phyloP scores from a whole-genome alignment of 2,329 filamentous ascomycete genomes.

The Pseudohalonectria lignicola region DNA sequence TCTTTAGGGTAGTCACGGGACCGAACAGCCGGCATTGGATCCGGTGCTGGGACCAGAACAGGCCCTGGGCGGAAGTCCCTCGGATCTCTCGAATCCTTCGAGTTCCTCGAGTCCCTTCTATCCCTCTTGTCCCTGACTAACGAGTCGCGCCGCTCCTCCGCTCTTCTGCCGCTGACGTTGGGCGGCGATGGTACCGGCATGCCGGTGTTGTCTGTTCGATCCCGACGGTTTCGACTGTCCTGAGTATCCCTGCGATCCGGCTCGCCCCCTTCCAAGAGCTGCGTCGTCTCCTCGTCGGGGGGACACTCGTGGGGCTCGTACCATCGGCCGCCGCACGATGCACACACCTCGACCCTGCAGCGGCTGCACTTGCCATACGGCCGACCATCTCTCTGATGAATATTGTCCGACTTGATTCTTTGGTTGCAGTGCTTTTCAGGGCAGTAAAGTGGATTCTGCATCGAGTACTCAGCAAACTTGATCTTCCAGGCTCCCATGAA shows the following conservation, averaged over 20 bases:
- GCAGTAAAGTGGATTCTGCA: conserved; percentile 68
- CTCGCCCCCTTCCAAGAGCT: conserved; percentile 53
- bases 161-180: too few species aligned
- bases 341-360: conserved; percentile 68
- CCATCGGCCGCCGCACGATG: conserved; percentile 61
- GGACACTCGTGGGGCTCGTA: conserved; percentile 62
- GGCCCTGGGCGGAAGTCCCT: background rate
- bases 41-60: background rate
- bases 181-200: too few species aligned
- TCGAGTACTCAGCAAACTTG: conserved; percentile 68
- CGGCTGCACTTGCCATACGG: conserved; percentile 58
- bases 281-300: conserved; percentile 54
- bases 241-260: conserved; percentile 62
- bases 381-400: conserved; percentile 47
- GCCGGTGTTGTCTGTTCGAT: too few species aligned
- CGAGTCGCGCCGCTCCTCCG: too few species aligned
- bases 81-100: too few species aligned
- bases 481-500: conserved; percentile 76
- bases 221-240: too few species aligned
- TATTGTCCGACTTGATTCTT: conserved; percentile 66
- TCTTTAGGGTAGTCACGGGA: too few species aligned
- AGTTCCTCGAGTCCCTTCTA: too few species aligned
- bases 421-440: conserved; percentile 61
- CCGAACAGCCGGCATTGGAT: too few species aligned
- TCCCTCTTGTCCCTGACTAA: too few species aligned